Conservation (phyloP, 1,139 yeast species). For the Kodamaea suecica region DNA sequence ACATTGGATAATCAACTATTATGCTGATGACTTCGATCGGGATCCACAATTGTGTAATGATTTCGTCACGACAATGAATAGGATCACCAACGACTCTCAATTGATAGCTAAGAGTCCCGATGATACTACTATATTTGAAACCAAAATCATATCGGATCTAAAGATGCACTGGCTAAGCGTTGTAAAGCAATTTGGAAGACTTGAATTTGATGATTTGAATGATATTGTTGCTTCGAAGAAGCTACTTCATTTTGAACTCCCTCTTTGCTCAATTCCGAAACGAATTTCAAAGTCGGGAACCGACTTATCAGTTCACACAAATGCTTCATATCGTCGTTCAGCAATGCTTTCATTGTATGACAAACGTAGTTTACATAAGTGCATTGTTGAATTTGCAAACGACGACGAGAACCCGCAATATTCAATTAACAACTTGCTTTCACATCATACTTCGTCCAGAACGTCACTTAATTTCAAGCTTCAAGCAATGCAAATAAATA, state of each 20-base stretch:
- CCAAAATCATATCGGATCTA: slow-evolving; percentile 45
- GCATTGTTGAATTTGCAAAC: slow-evolving; percentile 26
- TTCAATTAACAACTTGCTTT: slow-evolving; percentile 37
- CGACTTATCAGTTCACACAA: slow-evolving; percentile 42
- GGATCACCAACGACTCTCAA: slow-evolving; percentile 34
- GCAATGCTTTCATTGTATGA: slow-evolving; percentile 56
- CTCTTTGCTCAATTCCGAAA: slow-evolving; percentile 13
- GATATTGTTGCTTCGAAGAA: slow-evolving; percentile 14
- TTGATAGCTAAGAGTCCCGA: slow-evolving; percentile 15
- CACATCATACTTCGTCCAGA: slow-evolving; percentile 43
- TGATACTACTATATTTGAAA: slow-evolving; percentile 32
- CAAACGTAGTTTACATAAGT: slow-evolving; percentile 32
- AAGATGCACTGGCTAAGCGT: slow-evolving; percentile 41
- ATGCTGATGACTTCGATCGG: slow-evolving; percentile 62
- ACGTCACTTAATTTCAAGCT: slow-evolving; percentile 34
- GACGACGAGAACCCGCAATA: slow-evolving; percentile 38
- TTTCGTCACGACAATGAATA: slow-evolving; percentile 51
- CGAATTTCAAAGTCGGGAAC: slow-evolving; percentile 34
- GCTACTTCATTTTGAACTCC: slow-evolving; percentile 27
- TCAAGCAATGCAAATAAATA: slow-evolving; percentile 15
- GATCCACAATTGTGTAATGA: slow-evolving; percentile 44
- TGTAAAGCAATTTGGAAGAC: slow-evolving; percentile 34
- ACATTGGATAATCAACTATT: slow-evolving; percentile 84
- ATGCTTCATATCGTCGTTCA: slow-evolving; percentile 53
- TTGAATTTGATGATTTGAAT: slow-evolving; percentile 23